Base-by-base conservation (phyloP, 768 basidiomycete species). In the Boletus rubroflammeus region DNA sequence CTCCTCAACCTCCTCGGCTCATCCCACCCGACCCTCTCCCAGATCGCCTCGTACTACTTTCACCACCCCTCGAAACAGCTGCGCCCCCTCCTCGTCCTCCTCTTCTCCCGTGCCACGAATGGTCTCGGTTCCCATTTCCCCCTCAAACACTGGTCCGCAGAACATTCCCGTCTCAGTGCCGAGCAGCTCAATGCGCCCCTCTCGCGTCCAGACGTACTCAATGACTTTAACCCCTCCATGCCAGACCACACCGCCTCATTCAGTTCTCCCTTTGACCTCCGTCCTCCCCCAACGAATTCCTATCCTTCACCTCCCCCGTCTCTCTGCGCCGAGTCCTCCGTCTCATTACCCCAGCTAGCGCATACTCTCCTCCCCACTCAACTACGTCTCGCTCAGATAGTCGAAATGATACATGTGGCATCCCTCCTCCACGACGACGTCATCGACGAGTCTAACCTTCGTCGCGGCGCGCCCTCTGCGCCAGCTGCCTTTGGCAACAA, bases 321-420 rank as follows among this genome's bases (percentile, higher is more conserved):
- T 6, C 61, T 69, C 32, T 46, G 0, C 14, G 42, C 51, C 41
- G 57, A 54, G 3, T 48, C 67, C 6, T 40, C 59, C 63, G 39
- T 57, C 56, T 32, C 62, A 58, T 15, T 75, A 71, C 31, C 75
- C 73, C 53, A 71, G 63, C 28, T 71, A 8, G 63, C 65, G 3
- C 69, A 71, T 19, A 62, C 71, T 0, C 60, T 72, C 5, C 81
- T 99, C 6, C 93, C 96, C 15, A 86, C 93, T 1, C 97, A 99
- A 72, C 74, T 88, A 29, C 87, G 95, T 29, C 83, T 99, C 32
- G 96, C 95, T 5, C 93, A 96, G 65, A 95, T 99, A 41, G 86
- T 93, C 49, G 97, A 99, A 70, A 97, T 98, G 93, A 90, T 99
- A 45, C 93, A 98, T 67, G 88, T 98, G 57, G 95, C 97, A 25